Percentiles rank a stretch among this genome's conserved stretches.
Conservation (phyloP, 306 rosid genomes). For the Alnus glutinosa region DNA sequence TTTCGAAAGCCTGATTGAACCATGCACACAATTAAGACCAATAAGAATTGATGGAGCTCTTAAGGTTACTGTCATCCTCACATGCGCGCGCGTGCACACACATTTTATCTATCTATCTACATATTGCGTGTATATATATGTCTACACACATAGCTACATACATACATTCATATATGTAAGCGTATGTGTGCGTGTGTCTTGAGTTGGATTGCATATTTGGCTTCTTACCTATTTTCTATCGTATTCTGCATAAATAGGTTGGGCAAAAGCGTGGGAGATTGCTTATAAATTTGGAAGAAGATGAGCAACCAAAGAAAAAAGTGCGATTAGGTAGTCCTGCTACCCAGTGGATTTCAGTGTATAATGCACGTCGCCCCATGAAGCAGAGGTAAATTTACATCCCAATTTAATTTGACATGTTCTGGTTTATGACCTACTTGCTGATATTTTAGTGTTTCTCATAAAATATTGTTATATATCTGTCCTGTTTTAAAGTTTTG, state of each 20-base stretch:
- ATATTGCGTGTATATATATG: no score
- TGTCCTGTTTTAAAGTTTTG: not conserved
- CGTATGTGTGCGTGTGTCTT: not conserved
- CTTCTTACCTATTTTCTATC: slow-evolving; percentile 15
- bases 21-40: slow-evolving; percentile 67
- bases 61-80: slow-evolving; percentile 48
- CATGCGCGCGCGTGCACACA: not conserved
- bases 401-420: slow-evolving; percentile 13
- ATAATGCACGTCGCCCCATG: slow-evolving; percentile 94
- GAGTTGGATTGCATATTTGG: slow-evolving; percentile 8
- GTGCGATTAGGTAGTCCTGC: slow-evolving; percentile 90
- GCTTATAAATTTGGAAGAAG: slow-evolving; percentile 82
- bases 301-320: slow-evolving; percentile 95
- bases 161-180: not conserved
- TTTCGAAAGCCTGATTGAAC: slow-evolving; percentile 84
- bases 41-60: slow-evolving; percentile 93
- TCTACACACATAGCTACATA: no score
- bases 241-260: slow-evolving; percentile 48
- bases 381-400: slow-evolving; percentile 75
- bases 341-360: slow-evolving; percentile 93
- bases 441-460: slow-evolving; percentile 14
- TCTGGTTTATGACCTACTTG: slow-evolving; percentile 17
- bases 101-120: no score
- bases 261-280: slow-evolving; percentile 87
- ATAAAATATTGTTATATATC: not conserved